Conservation (phyloP, 1,284 basidiomycete species). For the Microbotryum silenes-acaulis region DNA sequence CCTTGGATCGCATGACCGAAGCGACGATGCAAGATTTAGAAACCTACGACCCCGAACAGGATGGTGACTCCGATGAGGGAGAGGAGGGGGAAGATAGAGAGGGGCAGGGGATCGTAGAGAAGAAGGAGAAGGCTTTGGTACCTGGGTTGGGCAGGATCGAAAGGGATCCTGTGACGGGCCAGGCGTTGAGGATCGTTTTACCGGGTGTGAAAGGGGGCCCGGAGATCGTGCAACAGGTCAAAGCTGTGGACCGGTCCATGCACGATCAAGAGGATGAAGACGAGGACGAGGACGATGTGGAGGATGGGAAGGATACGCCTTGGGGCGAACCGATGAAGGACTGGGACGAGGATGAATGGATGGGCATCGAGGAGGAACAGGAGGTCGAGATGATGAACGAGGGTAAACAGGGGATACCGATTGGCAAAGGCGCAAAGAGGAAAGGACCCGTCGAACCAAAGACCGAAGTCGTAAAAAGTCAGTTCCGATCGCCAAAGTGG, state of each 20-base stretch:
- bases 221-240: slow-evolving; percentile 36
- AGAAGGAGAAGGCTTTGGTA: slow-evolving; percentile 42
- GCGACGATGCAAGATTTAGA: slow-evolving; percentile 31
- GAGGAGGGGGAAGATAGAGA: slow-evolving; percentile 3
- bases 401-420: slow-evolving; percentile 29
- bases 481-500: slow-evolving; percentile 22
- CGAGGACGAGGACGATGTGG: slow-evolving; percentile 5
- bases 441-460: slow-evolving; percentile 30
- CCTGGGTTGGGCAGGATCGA: slow-evolving; percentile 70
- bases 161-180: slow-evolving; percentile 61
- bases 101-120: slow-evolving; percentile 7
- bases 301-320: slow-evolving; percentile 30
- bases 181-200: slow-evolving; percentile 68
- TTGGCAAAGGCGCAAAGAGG: slow-evolving; percentile 8
- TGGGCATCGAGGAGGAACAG: slow-evolving; percentile 24
- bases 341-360: slow-evolving; percentile 14
- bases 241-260: slow-evolving; percentile 22
- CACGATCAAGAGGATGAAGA: slow-evolving; percentile 24
- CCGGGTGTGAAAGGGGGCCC: slow-evolving; percentile 49
- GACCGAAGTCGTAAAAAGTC: slow-evolving; percentile 43
- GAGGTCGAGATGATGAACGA: slow-evolving; percentile 28
- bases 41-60: slow-evolving; percentile 31
- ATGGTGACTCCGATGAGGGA: slow-evolving; percentile 41
- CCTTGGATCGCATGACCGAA: slow-evolving; percentile 15
- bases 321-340: slow-evolving; percentile 39